phyloP scores from a whole-genome alignment of 2,329 filamentous ascomycete genomes.

The Aureobasidium sp. region DNA sequence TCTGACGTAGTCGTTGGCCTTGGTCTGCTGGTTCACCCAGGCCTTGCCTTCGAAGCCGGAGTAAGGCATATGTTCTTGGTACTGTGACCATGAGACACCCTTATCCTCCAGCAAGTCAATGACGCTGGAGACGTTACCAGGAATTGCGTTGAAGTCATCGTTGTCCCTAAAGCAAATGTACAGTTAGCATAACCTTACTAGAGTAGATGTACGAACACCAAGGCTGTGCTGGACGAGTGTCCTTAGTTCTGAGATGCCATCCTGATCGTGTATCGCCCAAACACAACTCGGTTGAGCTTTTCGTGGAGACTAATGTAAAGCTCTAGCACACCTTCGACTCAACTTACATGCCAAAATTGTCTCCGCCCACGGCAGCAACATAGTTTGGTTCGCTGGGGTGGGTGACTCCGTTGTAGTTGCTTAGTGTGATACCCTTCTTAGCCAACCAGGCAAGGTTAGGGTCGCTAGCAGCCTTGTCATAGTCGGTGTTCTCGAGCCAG shows the following conservation, averaged over 20 bases:
- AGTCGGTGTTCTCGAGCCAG: conserved; percentile 72
- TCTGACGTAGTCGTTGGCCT: conserved; percentile 68
- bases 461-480: conserved; percentile 55
- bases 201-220: too few relatives aligned
- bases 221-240: too few relatives aligned
- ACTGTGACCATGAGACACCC: conserved; percentile 47
- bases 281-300: too few relatives aligned
- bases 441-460: conserved; percentile 52
- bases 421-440: conserved; percentile 53
- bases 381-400: conserved; percentile 75
- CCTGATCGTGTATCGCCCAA: too few relatives aligned
- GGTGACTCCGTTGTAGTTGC: conserved; percentile 46
- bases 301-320: too few relatives aligned
- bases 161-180: conserved; percentile 34
- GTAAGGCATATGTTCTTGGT: conserved; percentile 71
- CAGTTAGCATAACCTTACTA: too few relatives aligned
- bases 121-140: conserved; percentile 33
- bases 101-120: conserved; percentile 37
- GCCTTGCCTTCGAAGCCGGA: conserved; percentile 59
- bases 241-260: too few relatives aligned
- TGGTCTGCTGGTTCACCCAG: conserved; percentile 57
- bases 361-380: conserved; percentile 40
- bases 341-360: too few relatives aligned
- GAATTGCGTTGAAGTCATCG: conserved; percentile 51
- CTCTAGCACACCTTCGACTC: too few relatives aligned